Conservation (phyloP, 2,329 filamentous ascomycete genomes). For the Scleromitrula shiraiana region DNA sequence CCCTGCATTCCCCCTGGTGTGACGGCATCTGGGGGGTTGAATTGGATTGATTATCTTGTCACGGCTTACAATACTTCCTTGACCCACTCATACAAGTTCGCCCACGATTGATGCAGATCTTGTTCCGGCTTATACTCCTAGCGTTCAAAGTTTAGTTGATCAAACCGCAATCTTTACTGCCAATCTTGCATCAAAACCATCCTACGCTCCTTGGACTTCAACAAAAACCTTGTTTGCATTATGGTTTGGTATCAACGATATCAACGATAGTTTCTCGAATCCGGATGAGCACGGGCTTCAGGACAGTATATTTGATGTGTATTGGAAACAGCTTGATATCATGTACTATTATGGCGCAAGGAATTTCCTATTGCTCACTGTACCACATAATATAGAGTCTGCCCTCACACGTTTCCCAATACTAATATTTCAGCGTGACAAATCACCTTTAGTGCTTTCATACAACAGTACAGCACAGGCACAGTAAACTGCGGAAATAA, state of each 20-base stretch:
- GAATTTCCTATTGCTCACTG: constrained; percentile 41
- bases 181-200: constrained; percentile 30
- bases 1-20: constrained; percentile 17
- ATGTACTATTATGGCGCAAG: constrained; percentile 39
- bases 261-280: constrained; percentile 38
- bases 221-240: constrained; percentile 37
- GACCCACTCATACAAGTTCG: constrained; percentile 41
- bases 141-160: constrained; percentile 28
- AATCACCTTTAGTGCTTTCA: neutral
- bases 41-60: constrained; percentile 40
- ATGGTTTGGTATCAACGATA: constrained; percentile 47
- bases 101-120: constrained; percentile 31
- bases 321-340: constrained; percentile 35
- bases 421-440: too few species aligned
- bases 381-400: constrained; percentile 30
- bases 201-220: constrained; percentile 32
- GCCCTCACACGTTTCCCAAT: too few species aligned
- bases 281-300: constrained; percentile 27
- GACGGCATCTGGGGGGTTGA: constrained; percentile 16
- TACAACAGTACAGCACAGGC: neutral
- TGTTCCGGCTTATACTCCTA: constrained; percentile 19
- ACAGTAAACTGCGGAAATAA: neutral
- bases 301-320: constrained; percentile 35
- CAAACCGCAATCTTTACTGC: constrained; percentile 32
- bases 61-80: constrained; percentile 33